Base-by-base conservation (phyloP, 1,284 basidiomycete species). In the Cronartium ribicola region DNA sequence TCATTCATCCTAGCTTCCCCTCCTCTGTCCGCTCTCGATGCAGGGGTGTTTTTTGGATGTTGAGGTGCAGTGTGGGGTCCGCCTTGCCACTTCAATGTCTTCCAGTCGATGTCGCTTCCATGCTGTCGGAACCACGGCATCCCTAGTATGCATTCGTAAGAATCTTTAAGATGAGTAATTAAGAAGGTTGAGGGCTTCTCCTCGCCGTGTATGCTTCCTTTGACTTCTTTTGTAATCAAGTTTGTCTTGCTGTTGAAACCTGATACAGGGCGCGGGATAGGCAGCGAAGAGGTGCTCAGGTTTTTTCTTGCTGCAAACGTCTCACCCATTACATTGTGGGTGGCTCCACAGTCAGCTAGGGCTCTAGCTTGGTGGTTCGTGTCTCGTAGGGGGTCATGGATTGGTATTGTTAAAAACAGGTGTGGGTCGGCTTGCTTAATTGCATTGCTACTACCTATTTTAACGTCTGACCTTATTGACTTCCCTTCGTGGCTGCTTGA, bases 111-210 rank as follows among this genome's bases (percentile, higher is more conserved):
- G 13, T 36, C n/a, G 22, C 36, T 17, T 11, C 59, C 59, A 22
- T 61, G 59, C n/a, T 22, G n/a, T 14, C 22, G 13, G 59, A 61
- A 36, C 59, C 62, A 64, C 20, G 62, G 62, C 62, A 64, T 64
- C 11, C 62, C 62, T 7, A 64, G 61, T 17, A 63, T 22, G n/a
- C n/a, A 4, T 17, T 64, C 20, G 3, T 43, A 63, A 63, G 61
- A 63, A 40, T 64, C 62, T 39, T 64, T 66, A 7, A 66, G 43
- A 7, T 36, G 43, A 11, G 64, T 66, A 20, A 66, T 44, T 4
- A 66, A 44, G 41, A 66, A 66, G 43, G 41, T 20, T 43, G 64
- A n/a, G 20, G 64, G 64, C n/a, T n/a, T n/a, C n/a, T n/a, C n/a
- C n/a, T n/a, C n/a, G n/a, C n/a, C n/a, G n/a, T n/a, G n/a, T n/a